Base-by-base conservation (phyloP, 108 stramenopile genomes). In the Fistulifera pelliculosa region DNA sequence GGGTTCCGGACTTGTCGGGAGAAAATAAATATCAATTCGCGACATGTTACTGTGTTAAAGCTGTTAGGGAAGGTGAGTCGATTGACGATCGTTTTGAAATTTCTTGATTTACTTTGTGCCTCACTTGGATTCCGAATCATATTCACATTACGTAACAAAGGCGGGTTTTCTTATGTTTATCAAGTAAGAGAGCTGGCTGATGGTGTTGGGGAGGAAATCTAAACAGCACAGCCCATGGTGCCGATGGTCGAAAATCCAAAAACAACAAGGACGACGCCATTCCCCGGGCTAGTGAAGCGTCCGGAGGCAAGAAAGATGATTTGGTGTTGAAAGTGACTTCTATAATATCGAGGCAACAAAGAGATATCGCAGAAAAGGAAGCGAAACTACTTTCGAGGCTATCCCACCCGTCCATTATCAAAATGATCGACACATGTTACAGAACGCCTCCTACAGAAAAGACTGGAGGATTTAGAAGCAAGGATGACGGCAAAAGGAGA, bases 161-260 rank as follows among this genome's bases (percentile, higher is more conserved):
- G 90, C 41, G 96, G 93, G 0, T 97, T 97, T 47, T 92, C 93
- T n/a, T 94, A 83, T 68, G 93, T 97, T 0, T 94, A 94, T 64
- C 61, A 87, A 25, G 90, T 86, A 1, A 71, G 79, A 35, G 80
- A 83, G 47, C 68, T 55, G 5, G 41, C 41, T 7, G 61, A 55
- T 60, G 43, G 63, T 47, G 44, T 60, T 41, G 52, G 17, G 28
- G 52, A 40, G 4, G 26, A 35, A 41, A 22, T 41, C 4, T 62
- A 24, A 42, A 53, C 17, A 52, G 41, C 22, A 49, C 61, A 7
- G 56, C 47, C 13, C 64, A 71, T 58, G 69, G 56, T 35, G 23
- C 35, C 31, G 49, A 61, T 61, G 62, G 52, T 63, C 66, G 19
- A n/a, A 43, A 16, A 47, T 38, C 47, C 3, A 55, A 51, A 51